These are phyloP conservation scores for Agrostemma githago DNA, from an alignment of 148 eudicot species.

Conservation along the genomic window DNA sequence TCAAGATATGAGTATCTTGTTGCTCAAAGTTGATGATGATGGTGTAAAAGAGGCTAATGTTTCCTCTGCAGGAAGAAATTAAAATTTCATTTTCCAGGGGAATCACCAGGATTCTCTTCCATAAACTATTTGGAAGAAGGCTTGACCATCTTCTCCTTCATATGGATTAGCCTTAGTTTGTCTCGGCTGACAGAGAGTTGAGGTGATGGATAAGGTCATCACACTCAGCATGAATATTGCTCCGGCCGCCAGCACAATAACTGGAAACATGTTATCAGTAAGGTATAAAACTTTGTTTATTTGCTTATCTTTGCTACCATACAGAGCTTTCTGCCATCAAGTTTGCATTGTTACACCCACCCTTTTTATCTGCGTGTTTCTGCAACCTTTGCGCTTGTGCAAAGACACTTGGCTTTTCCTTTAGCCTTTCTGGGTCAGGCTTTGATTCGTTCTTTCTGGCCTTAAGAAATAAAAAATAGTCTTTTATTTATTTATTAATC, in stretches of 20 bases:
- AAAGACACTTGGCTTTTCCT: conserved; percentile 6
- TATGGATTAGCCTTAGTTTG: conserved; percentile 18
- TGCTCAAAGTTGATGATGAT: not conserved
- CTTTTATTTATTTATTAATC: not conserved
- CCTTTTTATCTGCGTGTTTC: not conserved
- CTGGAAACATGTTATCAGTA: conserved; percentile 16
- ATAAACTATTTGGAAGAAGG: conserved; percentile 27
- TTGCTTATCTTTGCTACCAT: not conserved
- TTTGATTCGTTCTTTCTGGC: conserved; percentile 19
- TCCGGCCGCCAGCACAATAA: conserved; percentile 23
- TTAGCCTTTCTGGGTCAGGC: conserved; percentile 10
- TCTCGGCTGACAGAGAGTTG: conserved; percentile 23
- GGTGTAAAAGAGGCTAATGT: not conserved
- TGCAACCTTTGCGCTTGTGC: conserved; percentile 1
- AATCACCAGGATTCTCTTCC: conserved; percentile 16
- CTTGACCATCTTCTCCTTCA: conserved; percentile 29
- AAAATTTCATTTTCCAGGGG: not conserved
- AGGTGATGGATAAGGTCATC: conserved; percentile 15
- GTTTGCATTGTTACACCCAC: not conserved
- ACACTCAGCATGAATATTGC: conserved; percentile 24
- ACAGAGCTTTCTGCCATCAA: not conserved
- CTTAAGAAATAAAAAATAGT: not conserved
- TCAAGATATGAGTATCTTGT: not conserved
- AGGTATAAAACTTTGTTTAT: not conserved
- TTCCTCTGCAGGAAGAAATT: not conserved